Evolutionary conservation across 495 filamentous ascomycete species (phyloP), one percentile per base, ranked within the genome.

Genomic region (Melanomma pulvis-pyrius): DNA sequence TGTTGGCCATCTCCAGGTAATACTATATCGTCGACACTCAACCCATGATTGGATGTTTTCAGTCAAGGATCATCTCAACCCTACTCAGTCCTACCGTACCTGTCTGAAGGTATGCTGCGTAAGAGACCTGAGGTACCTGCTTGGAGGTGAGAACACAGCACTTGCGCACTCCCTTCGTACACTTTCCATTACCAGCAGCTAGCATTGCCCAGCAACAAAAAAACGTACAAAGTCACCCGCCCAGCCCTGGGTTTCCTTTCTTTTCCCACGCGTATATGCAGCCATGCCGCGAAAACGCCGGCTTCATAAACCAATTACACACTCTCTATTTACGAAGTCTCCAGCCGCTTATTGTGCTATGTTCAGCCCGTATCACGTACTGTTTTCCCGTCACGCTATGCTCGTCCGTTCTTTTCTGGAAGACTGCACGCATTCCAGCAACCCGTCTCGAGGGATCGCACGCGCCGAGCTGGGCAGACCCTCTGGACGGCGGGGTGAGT

Each of bases 381-480:
- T 44, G 39, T 15, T 2, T n/a, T 44, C 5, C 39, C 39, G n/a
- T 44, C 39, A 44, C 39, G 39, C 39, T n/a, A 15, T 44, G 39
- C 39, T 44, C 39, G n/a, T 44, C 5, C 30, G 30, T 34, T 44
- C 9, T 44, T n/a, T n/a, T 44, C 39, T n/a, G n/a, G 39, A 44
- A 44, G 39, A 15, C 39, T 44, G 39, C 39, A 44, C 39, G 39
- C 13, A 44, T 44, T 50, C 48, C 48, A 28, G 48, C 48, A 50
- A 25, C 48, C 48, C 9, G 48, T 48, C n/a, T 48, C 34, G 34
- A 41, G 34, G 34, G 34, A 8, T 41, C 32, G 6, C 32, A 6
- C 32, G 39, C 17, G 2, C 13, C 8, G 3, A n/a, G 39, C 39
- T 44, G 9, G n/a, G 39, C 13, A 7, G 39, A 44, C 9, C n/a